These are phyloP conservation scores for Fusarium odoratissimum DNA, from an alignment of 2,329 filamentous ascomycete species.

Conservation along the genomic window DNA sequence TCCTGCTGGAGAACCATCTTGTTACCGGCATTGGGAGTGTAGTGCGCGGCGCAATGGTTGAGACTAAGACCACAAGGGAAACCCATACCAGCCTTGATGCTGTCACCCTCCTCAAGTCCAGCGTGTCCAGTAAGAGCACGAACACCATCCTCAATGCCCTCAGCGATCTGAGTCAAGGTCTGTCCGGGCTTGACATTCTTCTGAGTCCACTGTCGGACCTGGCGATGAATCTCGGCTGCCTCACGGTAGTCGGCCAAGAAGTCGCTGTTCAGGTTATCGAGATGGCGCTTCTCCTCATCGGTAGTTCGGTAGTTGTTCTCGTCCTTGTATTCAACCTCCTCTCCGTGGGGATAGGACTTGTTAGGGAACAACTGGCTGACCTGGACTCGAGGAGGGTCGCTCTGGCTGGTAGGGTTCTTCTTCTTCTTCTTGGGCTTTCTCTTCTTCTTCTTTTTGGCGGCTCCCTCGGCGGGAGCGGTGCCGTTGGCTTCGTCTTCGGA, in stretches of 20 bases:
- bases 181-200: slow-evolving; percentile 84
- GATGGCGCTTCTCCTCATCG: slow-evolving; percentile 83
- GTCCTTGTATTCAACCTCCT: slow-evolving; percentile 81
- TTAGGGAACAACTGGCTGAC: slow-evolving; percentile 79
- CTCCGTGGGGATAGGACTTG: slow-evolving; percentile 77
- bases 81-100: slow-evolving; percentile 82
- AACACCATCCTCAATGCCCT: slow-evolving; percentile 88
- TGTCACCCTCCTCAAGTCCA: slow-evolving; percentile 82
- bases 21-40: slow-evolving; percentile 88
- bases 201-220: slow-evolving; percentile 86
- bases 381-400: slow-evolving; percentile 77
- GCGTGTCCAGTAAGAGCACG: slow-evolving; percentile 80
- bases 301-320: slow-evolving; percentile 84
- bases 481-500: slow-evolving; percentile 62
- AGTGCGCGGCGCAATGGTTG: slow-evolving; percentile 88
- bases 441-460: slow-evolving; percentile 66
- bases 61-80: slow-evolving; percentile 88
- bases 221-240: slow-evolving; percentile 88
- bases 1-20: slow-evolving; percentile 77
- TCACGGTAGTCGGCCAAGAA: slow-evolving; percentile 85
- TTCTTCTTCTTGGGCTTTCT: slow-evolving; percentile 90
- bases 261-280: slow-evolving; percentile 84
- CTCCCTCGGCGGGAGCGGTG: slow-evolving; percentile 54
- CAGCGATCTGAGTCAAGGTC: slow-evolving; percentile 82
- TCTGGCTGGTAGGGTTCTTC: slow-evolving; percentile 80